Evolutionary conservation across 306 rosid species (phyloP).

Genomic region (Prosopis cineraria): DNA sequence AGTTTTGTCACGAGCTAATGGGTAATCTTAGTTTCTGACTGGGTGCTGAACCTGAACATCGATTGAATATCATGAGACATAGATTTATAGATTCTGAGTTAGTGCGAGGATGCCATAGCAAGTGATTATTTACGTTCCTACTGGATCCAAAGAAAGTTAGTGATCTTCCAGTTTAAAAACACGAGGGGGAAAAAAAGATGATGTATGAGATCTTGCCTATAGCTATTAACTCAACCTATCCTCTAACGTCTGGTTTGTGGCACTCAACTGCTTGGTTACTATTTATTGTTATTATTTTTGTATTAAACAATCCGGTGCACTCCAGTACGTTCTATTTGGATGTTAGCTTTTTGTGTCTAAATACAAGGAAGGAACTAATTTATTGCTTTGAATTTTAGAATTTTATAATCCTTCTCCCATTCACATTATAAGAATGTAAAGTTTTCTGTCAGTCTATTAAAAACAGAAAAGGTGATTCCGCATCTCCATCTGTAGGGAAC

Average conservation of each 20-base stretch:
- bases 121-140: background rate
- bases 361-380: conserved; percentile 19
- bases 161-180: background rate
- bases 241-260: background rate
- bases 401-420: conserved; percentile 17
- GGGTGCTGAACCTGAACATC: background rate
- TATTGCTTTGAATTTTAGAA: conserved; percentile 19
- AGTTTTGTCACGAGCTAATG: background rate
- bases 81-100: background rate
- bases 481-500: conserved; percentile 71
- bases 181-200: background rate
- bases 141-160: background rate
- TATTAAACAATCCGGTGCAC: no score
- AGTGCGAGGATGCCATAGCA: background rate
- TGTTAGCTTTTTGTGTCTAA: conserved; percentile 15
- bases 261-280: conserved; percentile 28
- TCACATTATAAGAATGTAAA: background rate
- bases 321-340: conserved; percentile 6
- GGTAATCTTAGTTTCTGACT: background rate
- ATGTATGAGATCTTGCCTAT: background rate
- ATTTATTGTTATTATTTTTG: no score
- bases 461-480: background rate
- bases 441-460: conserved; percentile 16
- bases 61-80: conserved; percentile 4
- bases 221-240: conserved; percentile 19